Conservation (phyloP, 495 filamentous ascomycete genomes). For the Aspergillus cavernicola region DNA sequence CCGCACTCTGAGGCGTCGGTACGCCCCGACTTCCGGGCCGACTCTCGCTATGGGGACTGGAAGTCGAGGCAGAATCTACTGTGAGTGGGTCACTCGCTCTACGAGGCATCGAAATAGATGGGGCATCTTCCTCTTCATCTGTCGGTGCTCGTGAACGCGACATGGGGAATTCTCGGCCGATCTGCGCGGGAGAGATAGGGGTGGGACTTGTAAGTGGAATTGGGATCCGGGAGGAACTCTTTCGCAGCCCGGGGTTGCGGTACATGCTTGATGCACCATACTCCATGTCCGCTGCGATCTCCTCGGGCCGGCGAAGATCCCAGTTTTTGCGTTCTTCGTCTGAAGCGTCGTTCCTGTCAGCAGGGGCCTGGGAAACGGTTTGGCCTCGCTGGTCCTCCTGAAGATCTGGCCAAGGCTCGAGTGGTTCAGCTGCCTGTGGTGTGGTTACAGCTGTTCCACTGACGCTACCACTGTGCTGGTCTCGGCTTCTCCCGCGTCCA, state of each 20-base stretch:
- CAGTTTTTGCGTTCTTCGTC: conserved; percentile 46
- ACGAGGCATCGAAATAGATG: conserved; percentile 57
- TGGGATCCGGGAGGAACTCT: conserved; percentile 74
- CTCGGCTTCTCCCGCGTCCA: conserved; percentile 51
- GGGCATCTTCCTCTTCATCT: conserved; percentile 58
- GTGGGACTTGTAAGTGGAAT: conserved; percentile 71
- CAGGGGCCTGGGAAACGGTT: conserved; percentile 42
- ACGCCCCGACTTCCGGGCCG: conserved; percentile 44
- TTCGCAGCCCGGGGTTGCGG: conserved; percentile 40
- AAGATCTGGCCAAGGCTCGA: conserved; percentile 38
- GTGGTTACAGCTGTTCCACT: conserved; percentile 28
- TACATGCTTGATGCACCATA: conserved; percentile 36
- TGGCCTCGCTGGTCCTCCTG: conserved; percentile 42
- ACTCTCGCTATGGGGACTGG: conserved; percentile 41
- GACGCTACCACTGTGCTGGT: conserved; percentile 33
- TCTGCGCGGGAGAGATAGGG: conserved; percentile 64
- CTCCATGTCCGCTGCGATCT: conserved; percentile 72
- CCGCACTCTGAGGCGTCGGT: conserved; percentile 7
- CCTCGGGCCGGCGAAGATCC: conserved; percentile 77
- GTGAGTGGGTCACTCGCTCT: conserved; percentile 69
- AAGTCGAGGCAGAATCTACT: conserved; percentile 50
- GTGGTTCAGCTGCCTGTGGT: conserved; percentile 27
- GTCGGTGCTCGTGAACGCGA: conserved; percentile 55
- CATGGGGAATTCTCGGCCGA: conserved; percentile 65
- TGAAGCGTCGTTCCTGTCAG: conserved; percentile 30